Evolutionary conservation across 1,284 basidiomycete genomes (phyloP), one percentile per base, ranked within the genome.

Genomic region (Moesziomyces parantarcticus): DNA sequence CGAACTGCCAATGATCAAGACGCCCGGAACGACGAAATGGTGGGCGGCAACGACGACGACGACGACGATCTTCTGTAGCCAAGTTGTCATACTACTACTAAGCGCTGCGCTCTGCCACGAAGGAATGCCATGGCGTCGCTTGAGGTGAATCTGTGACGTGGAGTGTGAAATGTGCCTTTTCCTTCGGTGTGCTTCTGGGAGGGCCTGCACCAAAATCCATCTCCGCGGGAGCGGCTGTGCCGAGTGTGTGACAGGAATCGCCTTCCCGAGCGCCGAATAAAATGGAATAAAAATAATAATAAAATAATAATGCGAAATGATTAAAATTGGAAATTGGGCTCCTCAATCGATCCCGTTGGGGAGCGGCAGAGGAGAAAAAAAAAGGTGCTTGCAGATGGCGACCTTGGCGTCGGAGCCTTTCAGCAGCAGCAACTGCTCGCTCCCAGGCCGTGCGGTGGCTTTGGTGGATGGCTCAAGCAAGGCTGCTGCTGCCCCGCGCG

Each of bases 1-100:
- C 89, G 91, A 25, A 88, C 89, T 7, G 87, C 86, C 2, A 86
- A 85, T 16, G 82, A 77, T 29, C 75, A 74, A 18, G 63, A 29
- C n/a, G 54, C 50, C 4, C 39, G 11, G 40, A 78, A 81, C 29
- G 50, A 50, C n/a, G 74, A 82, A 40, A 64, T 69, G 56, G 69
- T 80, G 29, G 79, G 62, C 32, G 75, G 55, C 34, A 76, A 62
- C 43, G 76, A 77, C 25, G 79, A 78, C 23, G 82, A 79, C 39
- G 84, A 85, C 54, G 80, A 84, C 29, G 84, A 83, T 50, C 76
- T 67, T 26, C 77, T 77, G 40, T 82, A 39, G 36, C 36, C 36
- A 39, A n/a, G 16, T 6, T 16, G 64, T 32, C 13, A n/a, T n/a
- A n/a, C n/a, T 8, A 32, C 11, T 32, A 13, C 29, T 13, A 32